These are phyloP conservation scores for Chrysophaeum taylorii DNA, from an alignment of 352 stramenopile species.

Conservation along the genomic window DNA sequence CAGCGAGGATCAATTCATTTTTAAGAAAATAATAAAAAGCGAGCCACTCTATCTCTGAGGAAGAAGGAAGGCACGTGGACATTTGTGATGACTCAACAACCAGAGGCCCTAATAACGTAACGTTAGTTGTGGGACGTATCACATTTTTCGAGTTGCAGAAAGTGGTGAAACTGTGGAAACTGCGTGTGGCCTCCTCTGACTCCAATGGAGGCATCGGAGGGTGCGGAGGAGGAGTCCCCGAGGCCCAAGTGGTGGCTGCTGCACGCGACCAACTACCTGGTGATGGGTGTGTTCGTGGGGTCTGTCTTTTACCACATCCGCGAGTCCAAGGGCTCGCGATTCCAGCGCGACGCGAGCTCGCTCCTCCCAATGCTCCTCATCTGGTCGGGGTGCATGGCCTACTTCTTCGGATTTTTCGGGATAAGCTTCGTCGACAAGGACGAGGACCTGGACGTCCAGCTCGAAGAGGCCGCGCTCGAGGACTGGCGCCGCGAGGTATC, in stretches of 20 bases:
- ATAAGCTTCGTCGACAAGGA: slow-evolving; percentile 61
- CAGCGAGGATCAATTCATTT: too few relatives aligned
- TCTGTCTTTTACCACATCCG: slow-evolving; percentile 43
- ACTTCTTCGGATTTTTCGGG: slow-evolving; percentile 73
- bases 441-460: slow-evolving; percentile 26
- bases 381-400: slow-evolving; percentile 55
- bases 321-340: slow-evolving; percentile 39
- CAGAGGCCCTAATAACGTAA: too few relatives aligned
- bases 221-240: slow-evolving; percentile 24
- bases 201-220: too few relatives aligned
- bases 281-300: slow-evolving; percentile 44
- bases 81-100: too few relatives aligned
- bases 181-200: too few relatives aligned
- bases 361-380: slow-evolving; percentile 47
- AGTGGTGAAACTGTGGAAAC: too few relatives aligned
- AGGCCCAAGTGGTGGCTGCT: slow-evolving; percentile 60
- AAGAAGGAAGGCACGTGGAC: too few relatives aligned
- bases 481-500: neutral
- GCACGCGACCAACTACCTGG: slow-evolving; percentile 50
- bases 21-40: too few relatives aligned
- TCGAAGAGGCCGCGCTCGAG: slow-evolving; percentile 8
- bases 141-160: too few relatives aligned
- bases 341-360: slow-evolving; percentile 37
- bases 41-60: too few relatives aligned
- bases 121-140: too few relatives aligned